Conservation (phyloP, 2,329 filamentous ascomycete genomes). For the Fusarium sp. region DNA sequence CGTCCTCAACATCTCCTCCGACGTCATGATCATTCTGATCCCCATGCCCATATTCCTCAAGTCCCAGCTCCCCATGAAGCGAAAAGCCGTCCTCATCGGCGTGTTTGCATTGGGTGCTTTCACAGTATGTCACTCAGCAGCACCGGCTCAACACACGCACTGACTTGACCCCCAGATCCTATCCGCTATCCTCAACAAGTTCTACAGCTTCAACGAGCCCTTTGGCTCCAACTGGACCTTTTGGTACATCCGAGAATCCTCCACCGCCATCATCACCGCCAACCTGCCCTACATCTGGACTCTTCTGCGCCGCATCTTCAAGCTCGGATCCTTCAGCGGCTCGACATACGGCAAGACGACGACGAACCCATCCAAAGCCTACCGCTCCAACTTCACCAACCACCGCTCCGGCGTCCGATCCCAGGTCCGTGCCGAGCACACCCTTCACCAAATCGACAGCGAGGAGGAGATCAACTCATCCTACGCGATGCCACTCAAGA, state of each 20-base stretch:
- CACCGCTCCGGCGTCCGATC: conserved; percentile 42
- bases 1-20: conserved; percentile 69
- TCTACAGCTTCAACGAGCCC: conserved; percentile 55
- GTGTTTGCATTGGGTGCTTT: conserved; percentile 61
- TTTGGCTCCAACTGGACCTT: conserved; percentile 54
- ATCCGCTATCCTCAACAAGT: conserved; percentile 60
- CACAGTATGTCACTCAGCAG: conserved; percentile 52
- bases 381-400: conserved; percentile 44
- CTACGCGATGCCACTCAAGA: conserved; percentile 51
- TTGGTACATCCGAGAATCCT: conserved; percentile 58
- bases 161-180: conserved; percentile 54
- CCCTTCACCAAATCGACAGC: conserved; percentile 48
- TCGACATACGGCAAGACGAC: conserved; percentile 46
- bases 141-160: background rate
- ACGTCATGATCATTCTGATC: conserved; percentile 68
- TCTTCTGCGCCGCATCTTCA: conserved; percentile 52
- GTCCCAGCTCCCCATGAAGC: conserved; percentile 60
- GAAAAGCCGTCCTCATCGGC: conserved; percentile 63
- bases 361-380: conserved; percentile 42
- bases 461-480: conserved; percentile 53
- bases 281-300: conserved; percentile 58
- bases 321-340: conserved; percentile 50
- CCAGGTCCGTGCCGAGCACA: conserved; percentile 37
- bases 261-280: conserved; percentile 56
- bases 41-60: conserved; percentile 65